A percentile compares a stretch with the other conserved stretches of the same genome.
These are phyloP conservation scores for Phytophthora quininea DNA, from an alignment of 352 stramenopile genomes.

Conservation along the genomic window DNA sequence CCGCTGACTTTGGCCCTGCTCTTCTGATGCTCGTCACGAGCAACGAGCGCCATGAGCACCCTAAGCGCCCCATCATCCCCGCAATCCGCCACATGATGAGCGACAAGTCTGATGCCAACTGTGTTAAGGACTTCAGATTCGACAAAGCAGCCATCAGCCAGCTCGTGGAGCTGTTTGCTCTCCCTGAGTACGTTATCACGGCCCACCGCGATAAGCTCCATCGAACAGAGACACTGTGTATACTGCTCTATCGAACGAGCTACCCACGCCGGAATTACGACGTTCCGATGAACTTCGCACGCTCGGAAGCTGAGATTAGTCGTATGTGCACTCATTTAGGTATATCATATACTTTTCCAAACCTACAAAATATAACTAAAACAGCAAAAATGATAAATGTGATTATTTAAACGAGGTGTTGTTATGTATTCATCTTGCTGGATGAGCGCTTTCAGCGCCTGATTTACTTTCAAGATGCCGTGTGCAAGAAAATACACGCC, in stretches of 20 bases:
- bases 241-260: constrained; percentile 7
- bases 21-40: background rate
- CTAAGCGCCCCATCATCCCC: background rate
- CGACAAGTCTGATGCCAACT: constrained; percentile 14
- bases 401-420: constrained; percentile 11
- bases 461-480: constrained; percentile 12
- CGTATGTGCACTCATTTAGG: constrained; percentile 10
- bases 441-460: constrained; percentile 11
- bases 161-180: constrained; percentile 15
- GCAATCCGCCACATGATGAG: background rate
- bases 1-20: background rate
- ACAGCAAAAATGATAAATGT: background rate
- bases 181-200: constrained; percentile 12
- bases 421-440: constrained; percentile 5
- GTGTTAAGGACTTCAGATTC: constrained; percentile 13
- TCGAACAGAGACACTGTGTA: constrained; percentile 10
- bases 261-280: constrained; percentile 17
- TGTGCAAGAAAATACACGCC: constrained; percentile 21
- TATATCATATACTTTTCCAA: constrained; percentile 9
- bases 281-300: constrained; percentile 10
- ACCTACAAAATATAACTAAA: background rate
- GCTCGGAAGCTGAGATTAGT: constrained; percentile 7
- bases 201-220: constrained; percentile 13
- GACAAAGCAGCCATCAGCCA: constrained; percentile 14
- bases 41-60: background rate